A percentile compares a stretch with the other conserved stretches of the same genome.
These are phyloP conservation scores for Steccherinum ochraceum DNA, from an alignment of 768 basidiomycete genomes.

Conservation along the genomic window DNA sequence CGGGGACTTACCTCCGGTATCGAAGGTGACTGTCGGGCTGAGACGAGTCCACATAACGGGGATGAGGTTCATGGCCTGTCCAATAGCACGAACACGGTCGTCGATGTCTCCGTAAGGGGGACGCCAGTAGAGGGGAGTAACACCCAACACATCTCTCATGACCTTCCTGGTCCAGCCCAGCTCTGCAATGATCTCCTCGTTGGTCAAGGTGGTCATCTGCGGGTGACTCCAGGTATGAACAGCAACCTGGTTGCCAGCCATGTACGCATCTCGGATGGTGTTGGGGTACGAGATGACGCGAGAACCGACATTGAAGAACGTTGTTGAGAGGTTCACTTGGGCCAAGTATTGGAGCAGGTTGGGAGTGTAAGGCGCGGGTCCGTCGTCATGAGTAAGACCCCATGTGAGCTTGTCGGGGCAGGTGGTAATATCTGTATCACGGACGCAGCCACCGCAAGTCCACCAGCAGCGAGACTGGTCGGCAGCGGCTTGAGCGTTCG, in stretches of 20 bases:
- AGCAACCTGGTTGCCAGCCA: slow-evolving; percentile 73
- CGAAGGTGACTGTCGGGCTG: slow-evolving; percentile 55
- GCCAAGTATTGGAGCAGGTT: slow-evolving; percentile 68
- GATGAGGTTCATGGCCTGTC: slow-evolving; percentile 72
- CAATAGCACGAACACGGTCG: slow-evolving; percentile 83
- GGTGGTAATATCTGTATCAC: slow-evolving; percentile 59
- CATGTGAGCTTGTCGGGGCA: slow-evolving; percentile 63
- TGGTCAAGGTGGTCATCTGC: slow-evolving; percentile 63
- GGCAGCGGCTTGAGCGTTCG: slow-evolving; percentile 45
- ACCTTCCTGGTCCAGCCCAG: slow-evolving; percentile 83
- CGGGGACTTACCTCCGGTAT: slow-evolving; percentile 49
- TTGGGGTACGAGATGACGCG: slow-evolving; percentile 65
- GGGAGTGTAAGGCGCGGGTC: slow-evolving; percentile 74
- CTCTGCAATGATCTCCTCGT: slow-evolving; percentile 81
- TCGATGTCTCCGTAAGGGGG: slow-evolving; percentile 82
- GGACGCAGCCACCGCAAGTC: slow-evolving; percentile 71
- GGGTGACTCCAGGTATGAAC: slow-evolving; percentile 72
- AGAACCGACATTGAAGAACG: slow-evolving; percentile 87
- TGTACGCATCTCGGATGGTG: slow-evolving; percentile 69
- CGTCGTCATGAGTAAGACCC: slow-evolving; percentile 70
- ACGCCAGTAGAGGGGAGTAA: slow-evolving; percentile 73
- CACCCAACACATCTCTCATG: slow-evolving; percentile 76
- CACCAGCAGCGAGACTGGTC: slow-evolving; percentile 68
- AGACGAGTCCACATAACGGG: slow-evolving; percentile 84
- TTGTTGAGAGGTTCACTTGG: slow-evolving; percentile 58